These are phyloP conservation scores for Orbilia javanica DNA, from an alignment of 2,329 filamentous ascomycete genomes.

Conservation along the genomic window DNA sequence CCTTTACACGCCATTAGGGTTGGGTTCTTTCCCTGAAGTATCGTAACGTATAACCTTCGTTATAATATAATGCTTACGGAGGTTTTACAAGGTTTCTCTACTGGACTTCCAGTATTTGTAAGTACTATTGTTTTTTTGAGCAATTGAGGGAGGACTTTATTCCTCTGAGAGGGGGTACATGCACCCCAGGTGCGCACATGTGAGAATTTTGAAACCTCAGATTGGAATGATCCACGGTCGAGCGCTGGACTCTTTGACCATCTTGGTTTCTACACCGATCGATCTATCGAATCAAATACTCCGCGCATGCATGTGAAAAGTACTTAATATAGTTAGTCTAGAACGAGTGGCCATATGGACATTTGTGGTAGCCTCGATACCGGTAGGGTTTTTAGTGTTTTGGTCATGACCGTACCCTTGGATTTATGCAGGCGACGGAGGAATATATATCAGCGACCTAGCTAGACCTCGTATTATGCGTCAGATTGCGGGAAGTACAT, in stretches of 20 bases:
- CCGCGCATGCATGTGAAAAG: neutral
- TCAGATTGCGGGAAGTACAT: neutral
- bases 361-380: neutral
- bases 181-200: neutral
- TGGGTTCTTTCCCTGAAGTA: neutral
- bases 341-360: no score
- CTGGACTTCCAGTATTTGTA: neutral
- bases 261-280: neutral
- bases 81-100: slow-evolving; percentile 5
- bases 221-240: neutral
- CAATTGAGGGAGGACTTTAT: no score
- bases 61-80: neutral
- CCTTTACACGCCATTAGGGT: neutral
- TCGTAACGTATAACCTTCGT: neutral
- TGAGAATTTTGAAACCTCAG: neutral
- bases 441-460: neutral
- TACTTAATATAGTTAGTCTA: neutral
- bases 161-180: neutral
- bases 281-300: neutral
- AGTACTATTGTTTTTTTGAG: neutral
- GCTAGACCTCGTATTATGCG: neutral
- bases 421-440: neutral
- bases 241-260: neutral
- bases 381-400: neutral
- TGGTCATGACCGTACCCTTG: neutral